These are phyloP conservation scores for Zygoascus ofunaensis DNA, from an alignment of 805 yeast species.

Conservation along the genomic window DNA sequence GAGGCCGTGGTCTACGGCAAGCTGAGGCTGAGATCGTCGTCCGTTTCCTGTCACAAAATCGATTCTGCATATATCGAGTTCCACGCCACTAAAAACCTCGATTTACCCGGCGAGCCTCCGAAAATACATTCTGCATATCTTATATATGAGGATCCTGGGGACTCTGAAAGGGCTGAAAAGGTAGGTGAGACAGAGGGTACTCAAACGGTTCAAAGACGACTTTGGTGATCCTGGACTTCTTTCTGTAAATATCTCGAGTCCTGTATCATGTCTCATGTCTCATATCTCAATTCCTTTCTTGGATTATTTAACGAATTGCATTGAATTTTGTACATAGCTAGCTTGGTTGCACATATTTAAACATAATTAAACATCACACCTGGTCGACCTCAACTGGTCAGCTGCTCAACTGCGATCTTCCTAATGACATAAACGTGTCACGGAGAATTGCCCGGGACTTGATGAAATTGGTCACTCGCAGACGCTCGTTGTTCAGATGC, in stretches of 20 bases:
- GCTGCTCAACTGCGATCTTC: too few relatives aligned
- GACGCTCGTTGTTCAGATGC: constrained; percentile 78
- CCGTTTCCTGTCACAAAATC: background rate
- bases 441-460: constrained; percentile 54
- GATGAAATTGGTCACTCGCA: constrained; percentile 68
- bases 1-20: constrained; percentile 1
- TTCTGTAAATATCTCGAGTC: too few relatives aligned
- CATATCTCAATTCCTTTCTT: too few relatives aligned
- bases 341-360: too few relatives aligned
- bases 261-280: too few relatives aligned
- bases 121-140: background rate
- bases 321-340: too few relatives aligned
- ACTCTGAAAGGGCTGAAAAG: too few relatives aligned
- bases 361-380: too few relatives aligned
- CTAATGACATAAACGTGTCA: background rate
- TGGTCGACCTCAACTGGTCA: too few relatives aligned
- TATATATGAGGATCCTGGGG: background rate
- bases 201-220: background rate
- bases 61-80: constrained; percentile 2
- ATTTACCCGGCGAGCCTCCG: constrained; percentile 1
- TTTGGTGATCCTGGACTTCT: too few relatives aligned
- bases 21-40: background rate
- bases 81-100: background rate
- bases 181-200: background rate
- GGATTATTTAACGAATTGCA: too few relatives aligned